Evolutionary conservation across 345 rosid species (phyloP), one percentile per base, ranked within the genome.

Genomic region (Heritiera fomes): DNA sequence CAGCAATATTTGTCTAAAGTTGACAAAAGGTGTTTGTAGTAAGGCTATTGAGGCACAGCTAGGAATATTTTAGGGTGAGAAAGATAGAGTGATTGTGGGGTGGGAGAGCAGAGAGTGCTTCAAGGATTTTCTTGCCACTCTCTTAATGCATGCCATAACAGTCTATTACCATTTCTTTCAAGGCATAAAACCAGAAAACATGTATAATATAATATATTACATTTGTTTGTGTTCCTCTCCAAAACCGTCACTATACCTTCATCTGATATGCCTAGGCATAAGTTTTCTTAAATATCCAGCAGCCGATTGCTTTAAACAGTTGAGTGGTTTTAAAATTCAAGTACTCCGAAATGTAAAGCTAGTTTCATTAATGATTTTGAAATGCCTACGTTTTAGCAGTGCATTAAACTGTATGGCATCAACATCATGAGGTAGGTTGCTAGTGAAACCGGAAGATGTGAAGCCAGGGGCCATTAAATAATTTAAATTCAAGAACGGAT

Each of bases 81-180:
- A 77, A 55, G 77, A 49, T 50, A 8, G 41, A 68, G 67, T 74
- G 79, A 59, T 62, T 12, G 47, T 34, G 58, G 50, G 43, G 50
- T 64, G 55, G 83, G 83, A 76, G 67, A 76, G 73, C 77, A 80
- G 18, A 56, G 41, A 58, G 45, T 73, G 55, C 67, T 77, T 76
- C 41, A 55, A 56, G 64, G 71, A 78, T 82, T 17, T 41, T 78
- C 28, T 78, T 73, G 64, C 59, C 7, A 49, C 17, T 38, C 58
- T 74, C 40, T 15, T 63, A 58, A 52, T 23, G 68, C 68, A 60
- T 6, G 66, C 61, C 77, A 69, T 40, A 69, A 75, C 53, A 59
- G 73, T n/a, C 23, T 75, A 81, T 78, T 78, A 45, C 72, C 77
- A 13, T 3, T 52, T 64, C 32, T 47, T 58, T 59, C 52, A 23